phyloP scores from a whole-genome alignment of 345 rosid species.

The Pistacia atlantica region DNA sequence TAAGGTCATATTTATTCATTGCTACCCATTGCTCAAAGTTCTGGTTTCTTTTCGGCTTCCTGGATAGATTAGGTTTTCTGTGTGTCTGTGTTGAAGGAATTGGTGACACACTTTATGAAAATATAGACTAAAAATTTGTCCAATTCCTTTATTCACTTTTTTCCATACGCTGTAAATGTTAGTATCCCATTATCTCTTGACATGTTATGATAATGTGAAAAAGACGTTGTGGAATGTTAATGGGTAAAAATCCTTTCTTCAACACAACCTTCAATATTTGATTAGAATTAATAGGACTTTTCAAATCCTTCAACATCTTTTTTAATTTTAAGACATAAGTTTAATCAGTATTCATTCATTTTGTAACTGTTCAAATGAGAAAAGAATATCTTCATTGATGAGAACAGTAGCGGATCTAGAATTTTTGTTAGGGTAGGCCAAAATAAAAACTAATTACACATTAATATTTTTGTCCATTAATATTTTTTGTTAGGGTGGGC shows the following conservation, averaged over 20 bases:
- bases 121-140: neutral
- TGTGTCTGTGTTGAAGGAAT: neutral
- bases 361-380: neutral
- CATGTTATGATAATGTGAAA: neutral
- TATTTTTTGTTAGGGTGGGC: no score
- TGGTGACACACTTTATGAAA: neutral
- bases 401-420: neutral
- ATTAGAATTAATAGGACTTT: neutral
- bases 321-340: neutral
- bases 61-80: neutral
- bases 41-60: neutral
- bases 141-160: neutral
- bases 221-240: conserved; percentile 3
- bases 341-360: neutral
- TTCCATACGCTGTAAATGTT: neutral
- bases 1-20: neutral
- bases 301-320: neutral
- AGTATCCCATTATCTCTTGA: neutral
- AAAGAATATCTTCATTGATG: conserved; percentile 1
- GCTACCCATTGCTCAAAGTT: no score
- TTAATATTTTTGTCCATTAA: no score
- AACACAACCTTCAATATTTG: neutral
- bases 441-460: no score
- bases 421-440: no score
- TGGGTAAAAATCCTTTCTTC: neutral